These are phyloP conservation scores for Tranzscheliella williamsii DNA, from an alignment of 1,284 basidiomycete species.

Conservation along the genomic window DNA sequence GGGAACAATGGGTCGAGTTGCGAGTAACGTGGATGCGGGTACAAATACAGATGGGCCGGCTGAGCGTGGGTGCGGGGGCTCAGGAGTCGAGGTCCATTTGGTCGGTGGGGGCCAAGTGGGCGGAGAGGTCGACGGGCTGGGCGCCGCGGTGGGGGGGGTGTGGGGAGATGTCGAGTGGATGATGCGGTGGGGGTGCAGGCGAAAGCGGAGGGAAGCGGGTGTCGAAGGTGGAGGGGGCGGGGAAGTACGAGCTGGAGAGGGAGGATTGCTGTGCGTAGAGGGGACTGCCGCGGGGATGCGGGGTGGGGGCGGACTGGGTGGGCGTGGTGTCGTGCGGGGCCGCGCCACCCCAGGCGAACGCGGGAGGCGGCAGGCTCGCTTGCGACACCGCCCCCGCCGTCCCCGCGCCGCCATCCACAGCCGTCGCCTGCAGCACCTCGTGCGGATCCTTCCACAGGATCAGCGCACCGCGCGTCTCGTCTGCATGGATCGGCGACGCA, in stretches of 20 bases:
- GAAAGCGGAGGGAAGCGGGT: no score
- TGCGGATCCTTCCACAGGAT: constrained; percentile 39
- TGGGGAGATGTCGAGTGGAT: neutral
- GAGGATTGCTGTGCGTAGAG: constrained; percentile 37
- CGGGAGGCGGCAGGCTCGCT: no score
- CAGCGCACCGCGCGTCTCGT: constrained; percentile 26
- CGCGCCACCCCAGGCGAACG: no score
- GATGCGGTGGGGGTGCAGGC: neutral
- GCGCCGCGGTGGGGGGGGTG: constrained; percentile 4
- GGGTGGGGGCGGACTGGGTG: no score
- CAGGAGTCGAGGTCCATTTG: constrained; percentile 31
- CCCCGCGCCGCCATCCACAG: no score
- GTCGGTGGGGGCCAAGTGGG: constrained; percentile 17
- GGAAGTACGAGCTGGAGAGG: constrained; percentile 38
- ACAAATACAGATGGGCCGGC: no score
- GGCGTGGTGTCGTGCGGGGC: no score
- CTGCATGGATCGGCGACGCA: constrained; percentile 30
- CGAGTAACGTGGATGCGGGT: neutral
- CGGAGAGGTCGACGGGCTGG: constrained; percentile 22
- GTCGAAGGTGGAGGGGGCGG: constrained; percentile 8
- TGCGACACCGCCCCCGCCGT: no score
- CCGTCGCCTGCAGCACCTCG: constrained; percentile 19
- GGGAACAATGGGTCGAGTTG: neutral
- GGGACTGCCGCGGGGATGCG: constrained; percentile 17
- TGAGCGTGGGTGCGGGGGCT: no score